These are phyloP conservation scores for Rhinocladiella similis DNA, from an alignment of 2,329 filamentous ascomycete species.

Conservation along the genomic window DNA sequence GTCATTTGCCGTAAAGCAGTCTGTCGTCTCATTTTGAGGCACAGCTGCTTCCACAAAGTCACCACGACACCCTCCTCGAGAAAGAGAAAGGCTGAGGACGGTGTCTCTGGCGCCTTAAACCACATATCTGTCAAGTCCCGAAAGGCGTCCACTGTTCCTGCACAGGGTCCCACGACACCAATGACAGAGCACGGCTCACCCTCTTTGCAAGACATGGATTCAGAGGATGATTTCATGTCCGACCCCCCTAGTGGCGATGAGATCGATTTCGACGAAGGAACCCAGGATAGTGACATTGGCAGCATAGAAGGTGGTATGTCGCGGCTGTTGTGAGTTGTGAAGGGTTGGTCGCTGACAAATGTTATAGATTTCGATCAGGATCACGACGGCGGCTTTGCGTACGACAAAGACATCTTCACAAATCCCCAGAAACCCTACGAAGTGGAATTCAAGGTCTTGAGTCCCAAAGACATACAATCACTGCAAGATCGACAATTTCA, in stretches of 20 bases:
- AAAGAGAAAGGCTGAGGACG: constrained; percentile 56
- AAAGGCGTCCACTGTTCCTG: constrained; percentile 32
- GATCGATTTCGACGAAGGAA: constrained; percentile 66
- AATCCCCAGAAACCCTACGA: constrained; percentile 76
- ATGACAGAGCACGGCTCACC: constrained; percentile 45
- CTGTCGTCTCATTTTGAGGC: constrained; percentile 28
- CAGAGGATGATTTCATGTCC: constrained; percentile 91
- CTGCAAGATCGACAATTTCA: constrained; percentile 85
- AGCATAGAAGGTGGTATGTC: constrained; percentile 27
- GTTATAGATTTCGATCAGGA: constrained; percentile 58
- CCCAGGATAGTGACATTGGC: constrained; percentile 68
- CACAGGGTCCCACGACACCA: constrained; percentile 48
- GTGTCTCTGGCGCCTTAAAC: constrained; percentile 31
- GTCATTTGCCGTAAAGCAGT: constrained; percentile 19
- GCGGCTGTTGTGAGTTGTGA: not conserved
- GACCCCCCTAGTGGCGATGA: constrained; percentile 74
- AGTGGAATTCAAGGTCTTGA: constrained; percentile 79
- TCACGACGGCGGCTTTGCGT: constrained; percentile 61
- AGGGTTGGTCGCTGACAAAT: constrained; percentile 16
- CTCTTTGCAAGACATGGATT: constrained; percentile 70
- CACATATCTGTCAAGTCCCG: constrained; percentile 33
- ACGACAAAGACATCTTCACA: constrained; percentile 70
- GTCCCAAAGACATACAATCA: constrained; percentile 75
- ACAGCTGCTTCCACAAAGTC: constrained; percentile 31
- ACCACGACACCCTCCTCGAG: constrained; percentile 55